Evolutionary conservation across 352 stramenopile genomes (phyloP), one percentile per base, ranked within the genome.

Genomic region (Phytophthora tubulina): DNA sequence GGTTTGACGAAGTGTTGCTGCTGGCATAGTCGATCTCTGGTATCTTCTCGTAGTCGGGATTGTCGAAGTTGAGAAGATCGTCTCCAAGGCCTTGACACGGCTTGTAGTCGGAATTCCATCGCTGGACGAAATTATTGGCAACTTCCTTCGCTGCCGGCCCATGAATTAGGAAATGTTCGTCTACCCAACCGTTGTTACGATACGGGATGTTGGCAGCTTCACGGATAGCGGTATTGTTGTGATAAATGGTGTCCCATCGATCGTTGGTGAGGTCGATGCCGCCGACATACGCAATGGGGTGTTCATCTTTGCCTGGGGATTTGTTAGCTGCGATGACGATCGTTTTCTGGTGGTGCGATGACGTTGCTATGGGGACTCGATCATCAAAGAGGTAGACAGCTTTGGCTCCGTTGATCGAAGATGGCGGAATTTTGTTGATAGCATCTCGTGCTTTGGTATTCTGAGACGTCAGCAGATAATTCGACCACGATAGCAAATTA

Each of bases 221-320:
- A 0, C 84, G 76, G 31, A 92, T 45, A 6, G 51, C 66, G 6
- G 82, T 62, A 30, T 80, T 59, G 66, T 92, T 73, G 64, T 90
- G 81, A 4, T 67, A 63, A 13, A 80, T 70, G 15, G 81, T 87
- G 56, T 92, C 81, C 83, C 85, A 93, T 6, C 85, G 83, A 50
- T 91, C 76, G 17, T 63, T 72, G 15, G 71, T 81, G 32, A 90
- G 53, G 55, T 92, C 86, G 4, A 88, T 69, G 1, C 84, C 86
- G 1, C 84, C 82, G 0, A 89, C 73, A 60, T 84, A 92, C 8
- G 86, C 80, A 9, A 83, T 63, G 2, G 72, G 59, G 4, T 73
- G 53, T 3, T 75, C 67, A 2, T 72, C 45, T 5, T 53, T 36
- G 6, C 58, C 60, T 14, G 53, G 48, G 0, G 58, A 59, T 2